Base-by-base conservation (phyloP, 2,329 filamentous ascomycete species). In the Herpotrichia juniperi region DNA sequence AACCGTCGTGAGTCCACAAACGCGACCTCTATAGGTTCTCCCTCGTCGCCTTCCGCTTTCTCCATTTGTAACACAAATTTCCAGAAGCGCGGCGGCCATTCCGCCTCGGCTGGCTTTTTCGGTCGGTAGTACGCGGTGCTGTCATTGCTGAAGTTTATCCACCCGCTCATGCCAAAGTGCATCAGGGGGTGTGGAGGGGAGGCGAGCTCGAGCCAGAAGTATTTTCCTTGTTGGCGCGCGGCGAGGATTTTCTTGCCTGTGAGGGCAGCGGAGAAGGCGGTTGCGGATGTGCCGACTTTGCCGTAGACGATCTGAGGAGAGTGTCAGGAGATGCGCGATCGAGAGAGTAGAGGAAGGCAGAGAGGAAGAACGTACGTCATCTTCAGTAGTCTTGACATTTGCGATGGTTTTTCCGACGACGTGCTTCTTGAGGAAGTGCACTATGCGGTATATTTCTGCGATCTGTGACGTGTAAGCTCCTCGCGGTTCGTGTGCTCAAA, bases 181-280 rank as follows among this genome's bases (percentile, higher is more conserved):
- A 96, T 91, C 25, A 97, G 85, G 0, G 90, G 84, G 74, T 97
- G 94, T 1, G 93, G 93, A 10, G 91, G 83, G 9, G 83, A 82
- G 22, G 84, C 82, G 83, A 90, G 89, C 31, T 91, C 87, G 19
- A 97, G 80, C 81, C 94, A 99, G 73, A 99, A 97, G 70, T 97
- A 97, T 82, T 97, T 99, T 9, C 94, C 94, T 71, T 97, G 94
- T 53, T 89, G 91, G 3, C 89, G 90, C 3, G 89, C 90, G 48
- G 81, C 83, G 34, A 83, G 63, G 26, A 89, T 85, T 67, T 86
- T 91, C 66, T 89, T 93, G 4, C 91, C 91, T 3, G 81, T 81
- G 67, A 97, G 79, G 1, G 88, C 86, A 48, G 84, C 82, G 62
- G 90, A 80, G 57, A 99, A 92, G 25, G 87, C 88, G 0, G 83